Evolutionary conservation across 306 rosid genomes (phyloP).

Genomic region (Gastrolobium bilobum): DNA sequence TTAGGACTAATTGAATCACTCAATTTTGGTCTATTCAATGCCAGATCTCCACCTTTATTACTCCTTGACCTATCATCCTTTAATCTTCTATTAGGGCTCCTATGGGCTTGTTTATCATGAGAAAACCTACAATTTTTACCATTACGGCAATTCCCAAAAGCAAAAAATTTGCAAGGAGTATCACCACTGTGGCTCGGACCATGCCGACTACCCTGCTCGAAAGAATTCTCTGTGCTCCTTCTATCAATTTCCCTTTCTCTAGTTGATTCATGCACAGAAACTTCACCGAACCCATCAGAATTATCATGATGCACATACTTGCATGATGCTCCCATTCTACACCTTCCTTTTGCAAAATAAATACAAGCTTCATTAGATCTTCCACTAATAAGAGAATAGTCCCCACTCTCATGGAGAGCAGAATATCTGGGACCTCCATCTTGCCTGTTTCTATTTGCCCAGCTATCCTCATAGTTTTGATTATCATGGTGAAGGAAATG

Average conservation of each 20-base stretch:
- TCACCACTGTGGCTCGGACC: constrained; percentile 61
- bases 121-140: constrained; percentile 88
- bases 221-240: constrained; percentile 61
- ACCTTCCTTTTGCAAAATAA: constrained; percentile 72
- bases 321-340: constrained; percentile 82
- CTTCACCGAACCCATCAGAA: constrained; percentile 62
- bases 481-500: constrained; percentile 73
- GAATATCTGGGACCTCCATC: constrained; percentile 64
- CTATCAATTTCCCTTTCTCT: constrained; percentile 78
- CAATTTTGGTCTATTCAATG: constrained; percentile 60
- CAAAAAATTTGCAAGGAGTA: constrained; percentile 84
- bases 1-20: constrained; percentile 66
- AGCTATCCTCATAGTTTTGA: constrained; percentile 68
- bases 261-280: constrained; percentile 58
- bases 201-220: constrained; percentile 63
- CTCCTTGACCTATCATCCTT: constrained; percentile 66
- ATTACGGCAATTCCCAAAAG: constrained; percentile 87
- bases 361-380: constrained; percentile 60
- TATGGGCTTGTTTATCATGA: constrained; percentile 70
- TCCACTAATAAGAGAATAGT: constrained; percentile 64
- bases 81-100: constrained; percentile 73
- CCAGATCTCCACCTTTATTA: constrained; percentile 60
- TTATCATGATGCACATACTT: constrained; percentile 67
- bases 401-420: constrained; percentile 61
- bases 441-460: constrained; percentile 79